A percentile compares a stretch with the other conserved stretches of the same genome.
Conservation (phyloP, 2,329 filamentous ascomycete species). For the Lasiodiplodia hormozganensis region DNA sequence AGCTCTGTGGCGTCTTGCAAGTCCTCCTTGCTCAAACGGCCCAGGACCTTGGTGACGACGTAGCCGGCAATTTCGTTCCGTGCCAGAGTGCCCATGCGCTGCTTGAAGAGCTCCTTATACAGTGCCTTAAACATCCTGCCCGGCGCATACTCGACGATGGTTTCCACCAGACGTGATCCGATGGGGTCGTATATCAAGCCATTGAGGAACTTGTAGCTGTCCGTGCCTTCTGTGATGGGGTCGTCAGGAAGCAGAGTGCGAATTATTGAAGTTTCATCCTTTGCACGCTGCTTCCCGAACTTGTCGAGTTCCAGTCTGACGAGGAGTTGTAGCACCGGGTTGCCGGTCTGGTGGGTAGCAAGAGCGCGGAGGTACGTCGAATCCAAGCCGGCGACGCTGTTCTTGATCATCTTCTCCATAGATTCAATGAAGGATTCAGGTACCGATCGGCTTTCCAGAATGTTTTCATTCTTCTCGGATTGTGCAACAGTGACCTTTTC, state of each 20-base stretch:
- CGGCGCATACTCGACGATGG: slow-evolving; percentile 78
- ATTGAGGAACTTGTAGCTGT: slow-evolving; percentile 81
- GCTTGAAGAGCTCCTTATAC: slow-evolving; percentile 79
- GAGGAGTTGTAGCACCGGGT: slow-evolving; percentile 89
- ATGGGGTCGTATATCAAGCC: slow-evolving; percentile 88
- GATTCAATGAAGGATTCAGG: slow-evolving; percentile 80
- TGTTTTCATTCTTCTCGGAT: slow-evolving; percentile 53
- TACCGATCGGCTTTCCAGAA: slow-evolving; percentile 60
- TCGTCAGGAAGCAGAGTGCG: slow-evolving; percentile 81
- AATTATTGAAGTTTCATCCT: slow-evolving; percentile 73
- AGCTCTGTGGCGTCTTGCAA: slow-evolving; percentile 74
- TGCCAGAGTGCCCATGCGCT: slow-evolving; percentile 78
- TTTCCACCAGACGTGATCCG: slow-evolving; percentile 88
- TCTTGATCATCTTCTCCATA: slow-evolving; percentile 80
- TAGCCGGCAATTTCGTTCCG: slow-evolving; percentile 92
- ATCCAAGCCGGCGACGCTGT: slow-evolving; percentile 77
- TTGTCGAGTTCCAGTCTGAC: slow-evolving; percentile 83
- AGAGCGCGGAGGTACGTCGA: slow-evolving; percentile 81
- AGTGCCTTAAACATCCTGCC: slow-evolving; percentile 91
- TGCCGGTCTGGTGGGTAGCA: slow-evolving; percentile 87
- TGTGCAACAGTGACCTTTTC: slow-evolving; percentile 72
- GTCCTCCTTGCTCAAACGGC: slow-evolving; percentile 86
- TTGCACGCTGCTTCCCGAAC: slow-evolving; percentile 70
- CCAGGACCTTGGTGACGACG: slow-evolving; percentile 81
- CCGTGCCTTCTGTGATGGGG: slow-evolving; percentile 73